These are phyloP conservation scores for Neurospora discreta DNA, from an alignment of 495 filamentous ascomycete genomes.

Conservation along the genomic window DNA sequence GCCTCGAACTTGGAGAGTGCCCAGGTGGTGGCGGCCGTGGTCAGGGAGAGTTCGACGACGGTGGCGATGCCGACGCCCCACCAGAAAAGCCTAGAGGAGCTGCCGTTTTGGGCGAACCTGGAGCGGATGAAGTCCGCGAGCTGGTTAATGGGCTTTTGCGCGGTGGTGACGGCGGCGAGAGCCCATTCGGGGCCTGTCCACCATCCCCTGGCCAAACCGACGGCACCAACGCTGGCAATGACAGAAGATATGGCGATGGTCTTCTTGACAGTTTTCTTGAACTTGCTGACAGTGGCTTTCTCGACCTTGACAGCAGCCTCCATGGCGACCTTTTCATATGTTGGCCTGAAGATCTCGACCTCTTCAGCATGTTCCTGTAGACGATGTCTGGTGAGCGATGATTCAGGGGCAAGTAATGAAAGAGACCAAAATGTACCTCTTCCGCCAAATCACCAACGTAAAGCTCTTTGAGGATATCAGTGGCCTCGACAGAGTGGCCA, in stretches of 20 bases:
- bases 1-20: constrained; percentile 9
- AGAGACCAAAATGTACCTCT: constrained; percentile 1
- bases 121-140: not conserved
- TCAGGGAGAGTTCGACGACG: constrained; percentile 3
- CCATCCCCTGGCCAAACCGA: constrained; percentile 4
- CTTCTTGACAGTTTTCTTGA: constrained; percentile 23
- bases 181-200: not conserved
- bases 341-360: constrained; percentile 8
- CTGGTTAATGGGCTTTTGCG: not conserved
- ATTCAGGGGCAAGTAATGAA: not conserved
- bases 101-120: not conserved
- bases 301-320: constrained; percentile 10
- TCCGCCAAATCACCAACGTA: constrained; percentile 16
- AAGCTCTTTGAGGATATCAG: constrained; percentile 18
- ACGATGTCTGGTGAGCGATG: not conserved
- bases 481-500: constrained; percentile 46
- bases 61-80: constrained; percentile 9
- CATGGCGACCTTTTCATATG: constrained; percentile 2
- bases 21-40: constrained; percentile 1
- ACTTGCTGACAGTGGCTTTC: not conserved
- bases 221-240: constrained; percentile 12
- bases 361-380: constrained; percentile 3
- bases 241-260: constrained; percentile 18
- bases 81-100: constrained; percentile 19
- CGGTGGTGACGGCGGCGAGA: not conserved